Conservation (phyloP, 2,329 filamentous ascomycete species). For the Zasmidium cellare region DNA sequence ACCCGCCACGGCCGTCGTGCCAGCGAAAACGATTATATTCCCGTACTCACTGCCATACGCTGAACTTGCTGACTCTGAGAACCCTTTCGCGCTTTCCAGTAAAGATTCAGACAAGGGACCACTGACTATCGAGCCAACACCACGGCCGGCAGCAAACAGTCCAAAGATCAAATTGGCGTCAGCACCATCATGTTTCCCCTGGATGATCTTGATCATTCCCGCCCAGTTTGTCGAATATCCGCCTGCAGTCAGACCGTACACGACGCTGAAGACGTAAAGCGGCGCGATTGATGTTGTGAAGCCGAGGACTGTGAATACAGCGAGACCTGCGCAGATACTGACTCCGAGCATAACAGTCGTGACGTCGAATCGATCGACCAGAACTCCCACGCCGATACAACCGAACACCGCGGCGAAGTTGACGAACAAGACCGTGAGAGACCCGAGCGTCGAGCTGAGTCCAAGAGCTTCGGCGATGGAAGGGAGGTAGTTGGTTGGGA, state of each 20-base stretch:
- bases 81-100: constrained; percentile 32
- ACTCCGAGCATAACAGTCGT: constrained; percentile 40
- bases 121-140: constrained; percentile 53
- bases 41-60: constrained; percentile 46
- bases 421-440: constrained; percentile 41
- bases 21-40: constrained; percentile 43
- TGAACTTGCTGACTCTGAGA: constrained; percentile 26
- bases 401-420: constrained; percentile 42
- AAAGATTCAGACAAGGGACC: constrained; percentile 53
- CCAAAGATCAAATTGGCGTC: constrained; percentile 53
- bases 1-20: constrained; percentile 24
- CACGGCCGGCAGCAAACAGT: constrained; percentile 50
- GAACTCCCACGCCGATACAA: constrained; percentile 38
- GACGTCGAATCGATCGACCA: constrained; percentile 43
- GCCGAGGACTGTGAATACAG: constrained; percentile 48
- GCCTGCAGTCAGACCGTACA: constrained; percentile 45
- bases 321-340: constrained; percentile 35
- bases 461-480: constrained; percentile 40
- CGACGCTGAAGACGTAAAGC: constrained; percentile 45
- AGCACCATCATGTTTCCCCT: constrained; percentile 17
- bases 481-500: constrained; percentile 46
- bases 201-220: constrained; percentile 26
- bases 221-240: constrained; percentile 40
- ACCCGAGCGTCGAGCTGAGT: constrained; percentile 36
- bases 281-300: constrained; percentile 43